Conservation (phyloP, 768 basidiomycete species). For the Pisolithus sp. region DNA sequence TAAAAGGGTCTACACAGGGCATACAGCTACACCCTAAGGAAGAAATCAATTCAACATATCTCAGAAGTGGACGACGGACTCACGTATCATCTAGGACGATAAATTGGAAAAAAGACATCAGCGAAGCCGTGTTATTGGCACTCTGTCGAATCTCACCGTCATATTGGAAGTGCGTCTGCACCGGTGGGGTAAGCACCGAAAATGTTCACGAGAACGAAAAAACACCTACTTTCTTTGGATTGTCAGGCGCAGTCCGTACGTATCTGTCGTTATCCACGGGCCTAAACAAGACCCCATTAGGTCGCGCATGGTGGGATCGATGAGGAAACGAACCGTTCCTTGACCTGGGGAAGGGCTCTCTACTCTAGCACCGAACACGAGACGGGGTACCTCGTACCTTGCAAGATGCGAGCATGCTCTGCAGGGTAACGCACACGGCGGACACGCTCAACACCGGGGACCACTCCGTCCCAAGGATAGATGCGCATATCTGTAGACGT, state of each 20-base stretch:
- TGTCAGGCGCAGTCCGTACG: constrained; percentile 68
- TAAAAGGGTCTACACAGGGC: no score
- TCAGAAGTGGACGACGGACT: background rate
- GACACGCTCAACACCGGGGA: constrained; percentile 82
- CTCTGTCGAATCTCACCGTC: constrained; percentile 47
- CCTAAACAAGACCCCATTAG: constrained; percentile 32
- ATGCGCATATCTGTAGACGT: constrained; percentile 68
- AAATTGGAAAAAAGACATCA: background rate
- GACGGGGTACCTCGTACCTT: constrained; percentile 45
- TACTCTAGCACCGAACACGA: constrained; percentile 1
- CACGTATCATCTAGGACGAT: background rate
- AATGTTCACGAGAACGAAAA: background rate
- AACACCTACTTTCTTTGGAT: constrained; percentile 73
- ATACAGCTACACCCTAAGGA: no score
- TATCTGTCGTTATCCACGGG: constrained; percentile 83
- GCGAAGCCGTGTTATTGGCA: background rate
- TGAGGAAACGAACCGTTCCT: constrained; percentile 50
- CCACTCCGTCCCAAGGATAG: constrained; percentile 86
- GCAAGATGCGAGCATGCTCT: constrained; percentile 91
- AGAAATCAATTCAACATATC: no score
- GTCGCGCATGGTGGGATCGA: background rate
- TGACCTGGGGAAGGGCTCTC: constrained; percentile 31
- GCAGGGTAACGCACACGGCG: constrained; percentile 77
- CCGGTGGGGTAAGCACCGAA: constrained; percentile 7
- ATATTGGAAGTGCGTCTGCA: constrained; percentile 73